A percentile compares a stretch with the other conserved stretches of the same genome.
Conservation (phyloP, 768 basidiomycete genomes). For the Serendipita sp. region DNA sequence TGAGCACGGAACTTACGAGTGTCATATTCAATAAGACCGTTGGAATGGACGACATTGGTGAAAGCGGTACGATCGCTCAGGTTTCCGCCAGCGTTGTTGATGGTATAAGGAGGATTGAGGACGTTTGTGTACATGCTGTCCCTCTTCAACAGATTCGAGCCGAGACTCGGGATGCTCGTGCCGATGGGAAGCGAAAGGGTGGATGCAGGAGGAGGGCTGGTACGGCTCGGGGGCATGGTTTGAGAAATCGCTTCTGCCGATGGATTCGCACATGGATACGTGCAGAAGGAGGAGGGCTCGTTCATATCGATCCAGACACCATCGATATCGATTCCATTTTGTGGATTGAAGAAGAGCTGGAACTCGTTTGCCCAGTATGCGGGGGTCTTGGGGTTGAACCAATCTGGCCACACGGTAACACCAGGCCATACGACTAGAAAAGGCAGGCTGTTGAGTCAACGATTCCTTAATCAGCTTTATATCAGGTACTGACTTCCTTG, state of each 20-base stretch:
- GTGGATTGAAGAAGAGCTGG: slow-evolving; percentile 41
- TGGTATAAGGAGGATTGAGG: slow-evolving; percentile 11
- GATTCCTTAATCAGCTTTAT: background rate
- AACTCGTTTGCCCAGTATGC: slow-evolving; percentile 47
- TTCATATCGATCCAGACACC: slow-evolving; percentile 59
- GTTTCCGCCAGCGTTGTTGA: slow-evolving; percentile 22
- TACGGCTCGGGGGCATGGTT: slow-evolving; percentile 36
- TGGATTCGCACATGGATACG: slow-evolving; percentile 42
- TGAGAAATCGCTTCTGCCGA: slow-evolving; percentile 38
- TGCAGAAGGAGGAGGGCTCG: slow-evolving; percentile 35
- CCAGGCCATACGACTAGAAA: slow-evolving; percentile 52
- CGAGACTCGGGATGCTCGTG: slow-evolving; percentile 14
- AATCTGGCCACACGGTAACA: slow-evolving; percentile 46
- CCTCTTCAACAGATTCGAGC: background rate
- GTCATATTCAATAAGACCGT: slow-evolving; percentile 12
- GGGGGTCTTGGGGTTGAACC: slow-evolving; percentile 37
- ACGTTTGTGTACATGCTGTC: slow-evolving; percentile 3
- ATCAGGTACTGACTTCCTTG: background rate
- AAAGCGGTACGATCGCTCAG: slow-evolving; percentile 29
- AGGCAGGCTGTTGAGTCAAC: slow-evolving; percentile 8
- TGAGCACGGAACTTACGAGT: slow-evolving; percentile 6
- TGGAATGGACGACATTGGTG: slow-evolving; percentile 10
- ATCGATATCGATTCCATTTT: slow-evolving; percentile 36
- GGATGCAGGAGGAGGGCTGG: slow-evolving; percentile 33
- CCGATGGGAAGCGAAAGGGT: slow-evolving; percentile 35